A percentile compares a stretch with the other conserved stretches of the same genome.
Conservation (phyloP, 352 stramenopile species). For the Phytopythium ostracodes region DNA sequence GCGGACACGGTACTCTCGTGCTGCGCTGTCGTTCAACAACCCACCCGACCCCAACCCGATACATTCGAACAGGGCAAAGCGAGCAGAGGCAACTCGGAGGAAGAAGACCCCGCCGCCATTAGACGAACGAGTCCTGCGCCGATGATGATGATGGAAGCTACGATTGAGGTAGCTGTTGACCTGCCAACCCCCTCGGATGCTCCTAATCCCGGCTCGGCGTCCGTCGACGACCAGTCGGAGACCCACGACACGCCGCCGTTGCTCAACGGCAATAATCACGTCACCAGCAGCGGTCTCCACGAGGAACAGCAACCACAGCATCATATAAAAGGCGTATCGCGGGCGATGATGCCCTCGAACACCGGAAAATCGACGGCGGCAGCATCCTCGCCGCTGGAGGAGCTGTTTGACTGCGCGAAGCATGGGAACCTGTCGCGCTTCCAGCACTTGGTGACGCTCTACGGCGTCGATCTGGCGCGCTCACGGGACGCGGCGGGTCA, state of each 20-base stretch:
- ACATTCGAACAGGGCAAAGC: too few relatives aligned
- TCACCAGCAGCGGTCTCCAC: too few relatives aligned
- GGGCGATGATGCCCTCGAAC: not conserved
- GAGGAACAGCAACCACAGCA: too few relatives aligned
- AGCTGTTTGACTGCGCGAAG: conserved; percentile 65
- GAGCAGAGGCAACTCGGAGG: too few relatives aligned
- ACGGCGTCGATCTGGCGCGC: conserved; percentile 33
- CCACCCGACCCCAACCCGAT: too few relatives aligned
- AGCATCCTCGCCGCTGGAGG: conserved; percentile 32
- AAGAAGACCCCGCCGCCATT: not conserved
- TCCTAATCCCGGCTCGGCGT: not conserved
- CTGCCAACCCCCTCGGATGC: not conserved
- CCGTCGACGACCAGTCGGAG: not conserved
- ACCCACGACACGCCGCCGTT: not conserved
- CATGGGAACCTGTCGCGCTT: conserved; percentile 53
- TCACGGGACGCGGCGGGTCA: conserved; percentile 57
- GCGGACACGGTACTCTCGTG: too few relatives aligned
- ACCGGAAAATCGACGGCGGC: not conserved
- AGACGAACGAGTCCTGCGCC: not conserved
- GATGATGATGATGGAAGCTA: not conserved
- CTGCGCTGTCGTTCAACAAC: too few relatives aligned
- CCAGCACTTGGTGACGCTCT: conserved; percentile 37
- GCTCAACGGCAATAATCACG: not conserved
- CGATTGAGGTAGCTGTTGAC: not conserved
- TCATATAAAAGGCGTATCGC: not conserved